Evolutionary conservation across 768 basidiomycete genomes (phyloP).

Genomic region (Amylocystis lapponica): DNA sequence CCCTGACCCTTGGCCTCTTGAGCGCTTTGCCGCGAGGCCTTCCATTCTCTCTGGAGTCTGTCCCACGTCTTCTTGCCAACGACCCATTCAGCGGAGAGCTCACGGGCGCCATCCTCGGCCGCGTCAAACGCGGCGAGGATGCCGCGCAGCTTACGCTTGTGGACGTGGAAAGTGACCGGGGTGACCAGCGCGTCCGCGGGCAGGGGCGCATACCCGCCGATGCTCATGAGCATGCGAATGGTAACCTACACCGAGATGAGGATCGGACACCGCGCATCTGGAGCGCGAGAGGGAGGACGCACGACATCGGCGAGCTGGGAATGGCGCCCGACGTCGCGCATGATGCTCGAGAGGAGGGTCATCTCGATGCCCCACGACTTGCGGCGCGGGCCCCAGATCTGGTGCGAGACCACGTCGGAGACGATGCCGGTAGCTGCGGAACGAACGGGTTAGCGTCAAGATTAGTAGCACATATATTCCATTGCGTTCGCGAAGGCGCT

Average conservation of each 20-base stretch:
- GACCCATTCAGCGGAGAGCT: constrained; percentile 94
- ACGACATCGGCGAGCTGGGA: constrained; percentile 82
- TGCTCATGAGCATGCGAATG: constrained; percentile 61
- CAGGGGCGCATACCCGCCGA: constrained; percentile 78
- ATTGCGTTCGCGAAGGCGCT: no score
- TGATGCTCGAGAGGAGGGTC: constrained; percentile 81
- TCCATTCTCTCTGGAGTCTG: constrained; percentile 78
- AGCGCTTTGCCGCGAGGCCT: constrained; percentile 24
- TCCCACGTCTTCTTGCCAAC: constrained; percentile 92
- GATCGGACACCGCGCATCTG: background rate
- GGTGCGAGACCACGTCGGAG: constrained; percentile 69
- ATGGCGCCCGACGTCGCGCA: constrained; percentile 79
- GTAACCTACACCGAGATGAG: constrained; percentile 28
- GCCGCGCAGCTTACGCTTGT: constrained; percentile 65
- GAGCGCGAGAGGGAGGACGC: constrained; percentile 19
- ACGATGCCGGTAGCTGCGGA: constrained; percentile 40
- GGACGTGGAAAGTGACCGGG: constrained; percentile 87
- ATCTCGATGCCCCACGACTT: constrained; percentile 94
- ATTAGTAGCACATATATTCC: no score
- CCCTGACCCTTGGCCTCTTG: constrained; percentile 3
- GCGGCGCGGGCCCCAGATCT: constrained; percentile 81
- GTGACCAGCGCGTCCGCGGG: constrained; percentile 93
- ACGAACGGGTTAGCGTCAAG: background rate
- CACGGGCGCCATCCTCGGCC: constrained; percentile 68
- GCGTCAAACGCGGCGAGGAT: constrained; percentile 73